Base-by-base conservation (phyloP, 768 basidiomycete genomes). In the Rhizopogon salebrosus region DNA sequence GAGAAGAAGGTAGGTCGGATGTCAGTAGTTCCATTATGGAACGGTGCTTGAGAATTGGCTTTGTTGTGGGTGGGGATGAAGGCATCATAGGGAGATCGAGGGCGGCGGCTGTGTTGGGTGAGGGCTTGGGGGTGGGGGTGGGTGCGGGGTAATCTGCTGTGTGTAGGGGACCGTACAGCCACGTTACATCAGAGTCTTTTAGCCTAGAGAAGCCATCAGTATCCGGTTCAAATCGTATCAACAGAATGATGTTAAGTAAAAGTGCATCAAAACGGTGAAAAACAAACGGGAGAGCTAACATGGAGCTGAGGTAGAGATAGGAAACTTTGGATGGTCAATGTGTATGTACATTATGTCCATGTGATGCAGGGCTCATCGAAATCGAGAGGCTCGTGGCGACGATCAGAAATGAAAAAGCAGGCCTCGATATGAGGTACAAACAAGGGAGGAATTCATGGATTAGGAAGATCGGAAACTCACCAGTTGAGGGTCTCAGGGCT, bases 151-250 rank as follows among this genome's bases (percentile, higher is more conserved):
- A 92, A 41, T 85, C 83, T n/a, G 92, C 92, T 1, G 93, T 92
- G 68, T 99, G 95, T 0, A 99, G 75, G 20, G 95, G 95, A 0
- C 95, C 95, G 63, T 99, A 98, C 0, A 99, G 82, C 95, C 95
- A 99, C 2, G 97, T 99, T 37, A 98, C 95, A 67, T 99, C 95
- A 6, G 91, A 94, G 70, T 99, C 95, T 70, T 99, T 99, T 62
- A 99, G 84, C 95, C 95, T 98, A 73, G 3, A 18, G 5, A 24
- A 11, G 13, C 34, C 2, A 61, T 66, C 37, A 67, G 57, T 31
- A 34, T 31, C 31, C 6, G 29, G 14, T 43, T 24, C n/a, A 55
- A 36, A 24, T 26, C 22, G 13, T 3, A 45, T 42, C 29, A 29
- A 39, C 36, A 35, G 23, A 26, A 27, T 24, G 23, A 31, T 22